Evolutionary conservation across 352 stramenopile genomes (phyloP).

Genomic region (Thraustochytrium striatum): DNA sequence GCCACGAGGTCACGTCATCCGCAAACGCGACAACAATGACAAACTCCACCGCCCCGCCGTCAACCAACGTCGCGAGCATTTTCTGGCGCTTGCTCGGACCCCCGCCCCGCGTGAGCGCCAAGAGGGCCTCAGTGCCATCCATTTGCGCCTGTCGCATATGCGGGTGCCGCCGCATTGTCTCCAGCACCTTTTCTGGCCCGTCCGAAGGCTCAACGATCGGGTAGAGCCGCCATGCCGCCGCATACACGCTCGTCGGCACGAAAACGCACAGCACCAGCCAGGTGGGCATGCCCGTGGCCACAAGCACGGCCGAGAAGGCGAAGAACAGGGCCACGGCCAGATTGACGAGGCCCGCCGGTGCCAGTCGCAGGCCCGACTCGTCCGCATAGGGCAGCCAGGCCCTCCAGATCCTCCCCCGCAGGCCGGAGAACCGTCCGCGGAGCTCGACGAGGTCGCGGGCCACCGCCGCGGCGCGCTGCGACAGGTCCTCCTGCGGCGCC

Average conservation of each 20-base stretch:
- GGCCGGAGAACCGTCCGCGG: too few relatives aligned
- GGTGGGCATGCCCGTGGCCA: background rate
- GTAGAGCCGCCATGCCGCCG: conserved; percentile 8
- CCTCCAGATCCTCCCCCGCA: too few relatives aligned
- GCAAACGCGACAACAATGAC: background rate
- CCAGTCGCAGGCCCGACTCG: too few relatives aligned
- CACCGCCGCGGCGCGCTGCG: too few relatives aligned
- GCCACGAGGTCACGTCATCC: background rate
- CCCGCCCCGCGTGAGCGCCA: background rate
- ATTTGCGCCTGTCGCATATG: conserved; percentile 27
- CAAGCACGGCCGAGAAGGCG: background rate
- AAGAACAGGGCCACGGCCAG: background rate
- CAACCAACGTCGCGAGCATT: too few relatives aligned
- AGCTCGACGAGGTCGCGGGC: too few relatives aligned
- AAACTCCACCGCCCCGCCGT: conserved; percentile 8
- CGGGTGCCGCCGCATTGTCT: conserved; percentile 23
- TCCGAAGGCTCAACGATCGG: conserved; percentile 36
- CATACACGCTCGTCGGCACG: background rate
- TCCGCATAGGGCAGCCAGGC: too few relatives aligned
- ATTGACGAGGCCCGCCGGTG: background rate
- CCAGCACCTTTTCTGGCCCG: background rate
- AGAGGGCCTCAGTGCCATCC: conserved; percentile 16
- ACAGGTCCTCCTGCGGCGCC: too few relatives aligned
- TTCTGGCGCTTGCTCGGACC: background rate
- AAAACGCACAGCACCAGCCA: background rate